Evolutionary conservation across 805 yeast genomes (phyloP), one percentile per base, ranked within the genome.

Genomic region (Yarrowia porcina): DNA sequence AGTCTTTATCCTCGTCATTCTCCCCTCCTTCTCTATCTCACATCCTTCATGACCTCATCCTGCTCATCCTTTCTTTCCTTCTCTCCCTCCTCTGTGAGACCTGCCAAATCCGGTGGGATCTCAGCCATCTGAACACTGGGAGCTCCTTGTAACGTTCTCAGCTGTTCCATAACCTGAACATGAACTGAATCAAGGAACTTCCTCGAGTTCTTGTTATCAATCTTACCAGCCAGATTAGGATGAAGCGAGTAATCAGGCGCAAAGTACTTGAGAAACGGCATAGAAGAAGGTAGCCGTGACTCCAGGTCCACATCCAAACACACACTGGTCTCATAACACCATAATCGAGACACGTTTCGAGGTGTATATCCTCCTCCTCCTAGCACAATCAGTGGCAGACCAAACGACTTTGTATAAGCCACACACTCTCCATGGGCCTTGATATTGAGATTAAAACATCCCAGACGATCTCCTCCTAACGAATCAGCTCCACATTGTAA

Each of bases 351-450:
- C 54, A 94, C 99, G 73, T 94, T 94, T 73, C 97, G 83, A 82
- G 96, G 96, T 2, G 99, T 94, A 76, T 94, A 94, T 20, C 99
- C 99, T 69, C 99, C 99, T 56, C 99, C 99, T 41, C 99, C 99
- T 20, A 94, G 80, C 30, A 94, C 96, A 86, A 94, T 83, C 82
- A 90, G 77, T 10, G 99, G 98, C 17, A 94, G 81, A 52, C 89
- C 89, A 71, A 93, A 90, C 9, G 89, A 82, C 73, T 88, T 89
- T 59, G 92, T 90, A 75, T 84, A 93, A 68, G 87, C 85, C 59
- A 93, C 90, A 79, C 99, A 94, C 75, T 93, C 96, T 41, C 97
- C 98, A 73, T 96, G 99, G 0, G 97, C 98, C 63, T 79, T 80
- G 83, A 93, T 92, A 63, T 94, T 90, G 66, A 94, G 82, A 73